phyloP scores from a whole-genome alignment of 2,329 filamentous ascomycete genomes.

The Colletotrichum tofieldiae region DNA sequence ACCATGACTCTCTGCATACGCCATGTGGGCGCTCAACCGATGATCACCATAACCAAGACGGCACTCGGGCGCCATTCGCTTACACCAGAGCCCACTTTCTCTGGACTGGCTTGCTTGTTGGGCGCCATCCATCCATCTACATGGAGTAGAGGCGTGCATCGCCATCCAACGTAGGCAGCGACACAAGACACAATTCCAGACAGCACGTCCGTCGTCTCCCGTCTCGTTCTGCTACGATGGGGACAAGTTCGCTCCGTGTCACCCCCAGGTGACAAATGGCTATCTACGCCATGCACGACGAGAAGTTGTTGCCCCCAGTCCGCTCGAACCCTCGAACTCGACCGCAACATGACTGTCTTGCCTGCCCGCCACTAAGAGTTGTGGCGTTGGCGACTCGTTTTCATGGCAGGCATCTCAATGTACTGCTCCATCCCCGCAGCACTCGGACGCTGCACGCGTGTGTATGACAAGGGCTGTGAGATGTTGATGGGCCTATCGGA shows the following conservation, averaged over 20 bases:
- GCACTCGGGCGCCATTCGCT: conserved; percentile 20
- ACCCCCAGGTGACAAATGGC: conserved; percentile 9
- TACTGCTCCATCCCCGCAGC: conserved; percentile 15
- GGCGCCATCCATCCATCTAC: background rate
- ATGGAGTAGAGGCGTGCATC: background rate
- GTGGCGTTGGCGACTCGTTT: background rate
- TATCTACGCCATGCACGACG: conserved; percentile 16
- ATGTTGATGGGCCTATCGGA: conserved; percentile 25
- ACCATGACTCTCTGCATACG: conserved; percentile 31
- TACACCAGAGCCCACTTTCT: conserved; percentile 23
- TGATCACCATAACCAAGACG: conserved; percentile 24
- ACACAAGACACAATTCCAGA: conserved; percentile 20
- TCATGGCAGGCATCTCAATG: background rate
- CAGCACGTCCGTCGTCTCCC: conserved; percentile 1
- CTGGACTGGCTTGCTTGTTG: background rate
- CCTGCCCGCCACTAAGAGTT: background rate
- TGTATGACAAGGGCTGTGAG: conserved; percentile 13
- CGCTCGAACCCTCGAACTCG: background rate
- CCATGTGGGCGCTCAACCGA: conserved; percentile 21
- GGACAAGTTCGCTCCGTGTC: conserved; percentile 19
- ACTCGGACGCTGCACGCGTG: conserved; percentile 16
- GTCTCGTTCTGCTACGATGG: conserved; percentile 19
- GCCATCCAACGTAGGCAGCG: background rate
- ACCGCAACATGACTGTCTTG: background rate
- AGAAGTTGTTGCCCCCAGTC: background rate